These are phyloP conservation scores for Eucalyptus urophylla DNA, from an alignment of 345 rosid species.

Conservation along the genomic window DNA sequence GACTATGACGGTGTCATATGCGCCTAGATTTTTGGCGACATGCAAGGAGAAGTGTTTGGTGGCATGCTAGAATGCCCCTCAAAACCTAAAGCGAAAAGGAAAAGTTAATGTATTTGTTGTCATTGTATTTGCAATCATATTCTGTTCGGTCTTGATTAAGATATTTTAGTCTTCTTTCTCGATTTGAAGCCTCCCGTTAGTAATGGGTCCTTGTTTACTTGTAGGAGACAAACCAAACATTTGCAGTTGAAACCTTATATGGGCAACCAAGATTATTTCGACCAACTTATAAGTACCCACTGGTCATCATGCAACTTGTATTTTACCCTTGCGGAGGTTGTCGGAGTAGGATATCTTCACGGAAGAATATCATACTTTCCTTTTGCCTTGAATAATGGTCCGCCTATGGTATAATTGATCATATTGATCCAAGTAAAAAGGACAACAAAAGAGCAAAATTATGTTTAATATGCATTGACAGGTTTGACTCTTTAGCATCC, in stretches of 20 bases:
- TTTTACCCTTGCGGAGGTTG: not conserved
- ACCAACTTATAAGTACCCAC: constrained; percentile 47
- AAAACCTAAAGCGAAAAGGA: constrained; percentile 56
- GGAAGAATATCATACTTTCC: not conserved
- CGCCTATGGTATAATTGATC: not conserved
- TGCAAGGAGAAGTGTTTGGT: constrained; percentile 30
- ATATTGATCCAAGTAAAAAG: not conserved
- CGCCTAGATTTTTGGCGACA: constrained; percentile 44
- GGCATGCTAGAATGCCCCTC: constrained; percentile 70
- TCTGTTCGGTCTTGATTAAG: not conserved
- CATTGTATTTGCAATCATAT: not conserved
- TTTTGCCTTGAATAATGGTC: not conserved
- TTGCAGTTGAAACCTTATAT: not conserved
- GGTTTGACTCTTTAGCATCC: not conserved
- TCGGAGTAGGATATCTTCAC: not conserved
- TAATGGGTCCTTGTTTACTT: not conserved
- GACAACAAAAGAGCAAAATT: not conserved
- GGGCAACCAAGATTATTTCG: constrained; percentile 80
- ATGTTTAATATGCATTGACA: not conserved
- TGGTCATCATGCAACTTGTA: not conserved
- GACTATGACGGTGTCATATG: not conserved
- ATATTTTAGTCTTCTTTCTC: not conserved
- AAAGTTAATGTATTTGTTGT: constrained; percentile 42
- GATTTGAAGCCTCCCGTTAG: not conserved
- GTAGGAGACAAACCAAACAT: constrained; percentile 10